These are phyloP conservation scores for Cyclotella kingstonii DNA, from an alignment of 108 stramenopile species.

Conservation along the genomic window DNA sequence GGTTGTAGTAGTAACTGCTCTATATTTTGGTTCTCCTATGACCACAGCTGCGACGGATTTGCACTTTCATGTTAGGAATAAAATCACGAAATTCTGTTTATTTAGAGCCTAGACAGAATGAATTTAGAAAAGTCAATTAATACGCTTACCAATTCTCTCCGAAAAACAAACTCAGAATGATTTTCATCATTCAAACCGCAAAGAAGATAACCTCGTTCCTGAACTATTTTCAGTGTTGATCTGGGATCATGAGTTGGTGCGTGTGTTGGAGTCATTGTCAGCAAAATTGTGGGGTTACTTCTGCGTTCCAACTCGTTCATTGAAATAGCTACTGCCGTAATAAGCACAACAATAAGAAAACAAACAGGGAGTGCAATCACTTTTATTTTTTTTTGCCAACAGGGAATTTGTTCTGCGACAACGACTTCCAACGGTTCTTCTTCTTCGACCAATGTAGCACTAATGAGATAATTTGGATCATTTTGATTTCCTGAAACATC, in stretches of 20 bases:
- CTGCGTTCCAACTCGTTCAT: not conserved
- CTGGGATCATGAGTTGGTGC: slow-evolving; percentile 7
- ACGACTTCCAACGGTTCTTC: not conserved
- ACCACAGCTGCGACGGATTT: slow-evolving; percentile 22
- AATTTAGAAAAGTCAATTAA: not conserved
- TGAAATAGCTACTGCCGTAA: not conserved
- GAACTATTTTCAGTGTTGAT: slow-evolving; percentile 14
- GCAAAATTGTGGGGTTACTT: not conserved
- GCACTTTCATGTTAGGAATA: not conserved
- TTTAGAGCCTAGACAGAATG: no score
- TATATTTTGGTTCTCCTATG: slow-evolving; percentile 8
- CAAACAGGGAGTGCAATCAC: not conserved
- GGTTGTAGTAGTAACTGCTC: not conserved
- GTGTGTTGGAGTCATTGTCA: not conserved
- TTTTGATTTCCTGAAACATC: not conserved
- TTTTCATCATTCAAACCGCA: slow-evolving; percentile 3
- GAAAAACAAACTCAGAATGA: not conserved
- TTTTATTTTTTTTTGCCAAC: not conserved
- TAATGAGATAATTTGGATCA: no score
- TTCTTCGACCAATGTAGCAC: slow-evolving; percentile 8
- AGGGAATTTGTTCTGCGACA: not conserved
- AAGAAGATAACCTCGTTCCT: slow-evolving; percentile 7
- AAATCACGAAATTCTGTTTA: no score
- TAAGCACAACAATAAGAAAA: not conserved
- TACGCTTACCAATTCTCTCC: not conserved